Evolutionary conservation across 805 yeast genomes (phyloP).

Genomic region (Candida pseudofarinosa): DNA sequence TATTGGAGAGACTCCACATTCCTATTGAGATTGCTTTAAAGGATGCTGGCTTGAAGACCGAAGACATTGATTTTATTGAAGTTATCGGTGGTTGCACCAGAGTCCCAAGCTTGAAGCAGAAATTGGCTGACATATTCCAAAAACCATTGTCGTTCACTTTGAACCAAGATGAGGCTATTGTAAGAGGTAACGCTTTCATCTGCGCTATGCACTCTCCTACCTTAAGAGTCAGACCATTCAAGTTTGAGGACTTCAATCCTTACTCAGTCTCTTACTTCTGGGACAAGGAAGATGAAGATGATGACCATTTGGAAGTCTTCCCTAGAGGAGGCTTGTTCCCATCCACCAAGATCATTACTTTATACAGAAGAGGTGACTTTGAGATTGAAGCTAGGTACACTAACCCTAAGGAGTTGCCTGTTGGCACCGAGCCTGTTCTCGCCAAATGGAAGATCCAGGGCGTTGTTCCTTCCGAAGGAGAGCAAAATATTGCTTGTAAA

Average conservation of each 20-base stretch:
- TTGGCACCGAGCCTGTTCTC: constrained; percentile 58
- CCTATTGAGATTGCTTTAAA: constrained; percentile 82
- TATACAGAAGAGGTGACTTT: constrained; percentile 89
- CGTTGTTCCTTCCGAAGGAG: constrained; percentile 74
- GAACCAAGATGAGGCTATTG: constrained; percentile 99
- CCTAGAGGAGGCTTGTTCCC: constrained; percentile 91
- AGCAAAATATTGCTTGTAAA: constrained; percentile 76
- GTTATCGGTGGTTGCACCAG: constrained; percentile 98
- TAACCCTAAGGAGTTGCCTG: constrained; percentile 66
- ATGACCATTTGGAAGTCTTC: constrained; percentile 92
- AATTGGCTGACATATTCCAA: constrained; percentile 74
- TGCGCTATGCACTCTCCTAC: constrained; percentile 99
- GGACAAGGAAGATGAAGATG: constrained; percentile 91
- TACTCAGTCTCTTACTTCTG: constrained; percentile 91
- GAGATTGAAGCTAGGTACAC: constrained; percentile 84
- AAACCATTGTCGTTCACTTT: constrained; percentile 87
- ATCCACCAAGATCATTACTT: constrained; percentile 89
- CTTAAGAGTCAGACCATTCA: constrained; percentile 96
- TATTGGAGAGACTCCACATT: constrained; percentile 65
- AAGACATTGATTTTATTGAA: constrained; percentile 86
- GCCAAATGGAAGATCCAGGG: constrained; percentile 88
- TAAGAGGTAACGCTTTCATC: constrained; percentile 98
- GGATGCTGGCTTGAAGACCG: constrained; percentile 68
- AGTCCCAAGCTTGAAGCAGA: constrained; percentile 88
- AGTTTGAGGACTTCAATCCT: constrained; percentile 92